Conservation (phyloP, 306 rosid species). For the Leucaena leucocephala region DNA sequence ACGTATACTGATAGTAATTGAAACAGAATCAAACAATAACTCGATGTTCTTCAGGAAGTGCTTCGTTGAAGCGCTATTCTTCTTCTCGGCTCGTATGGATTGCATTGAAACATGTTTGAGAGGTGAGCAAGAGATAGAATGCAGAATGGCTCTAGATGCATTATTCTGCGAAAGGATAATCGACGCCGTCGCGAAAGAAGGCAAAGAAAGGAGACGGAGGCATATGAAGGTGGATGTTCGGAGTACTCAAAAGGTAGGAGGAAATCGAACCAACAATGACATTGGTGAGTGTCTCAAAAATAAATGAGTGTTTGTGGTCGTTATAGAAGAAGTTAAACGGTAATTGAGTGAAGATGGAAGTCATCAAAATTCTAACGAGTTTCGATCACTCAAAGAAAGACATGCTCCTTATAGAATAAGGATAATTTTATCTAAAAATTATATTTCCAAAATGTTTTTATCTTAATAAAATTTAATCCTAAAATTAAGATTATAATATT, state of each 20-base stretch:
- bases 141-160: constrained; percentile 38
- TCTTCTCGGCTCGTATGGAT: constrained; percentile 53
- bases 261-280: too few species aligned
- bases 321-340: too few species aligned
- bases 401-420: too few species aligned
- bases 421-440: too few species aligned
- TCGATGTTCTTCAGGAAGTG: constrained; percentile 61
- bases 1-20: constrained; percentile 51
- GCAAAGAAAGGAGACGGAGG: constrained; percentile 45
- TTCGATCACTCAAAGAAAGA: too few species aligned
- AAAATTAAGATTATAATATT: too few species aligned
- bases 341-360: too few species aligned
- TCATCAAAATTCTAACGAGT: too few species aligned
- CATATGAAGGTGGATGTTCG: constrained; percentile 66
- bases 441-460: too few species aligned
- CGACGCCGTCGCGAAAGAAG: constrained; percentile 53
- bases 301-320: too few species aligned
- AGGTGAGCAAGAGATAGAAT: constrained; percentile 12
- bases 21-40: constrained; percentile 56
- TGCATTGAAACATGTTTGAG: constrained; percentile 48
- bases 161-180: constrained; percentile 40
- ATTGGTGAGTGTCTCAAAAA: too few species aligned
- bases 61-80: constrained; percentile 61
- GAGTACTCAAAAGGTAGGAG: constrained; percentile 31
- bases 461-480: too few species aligned